Evolutionary conservation across 257 asterid species (phyloP).

Genomic region (Solanum medicagineum): DNA sequence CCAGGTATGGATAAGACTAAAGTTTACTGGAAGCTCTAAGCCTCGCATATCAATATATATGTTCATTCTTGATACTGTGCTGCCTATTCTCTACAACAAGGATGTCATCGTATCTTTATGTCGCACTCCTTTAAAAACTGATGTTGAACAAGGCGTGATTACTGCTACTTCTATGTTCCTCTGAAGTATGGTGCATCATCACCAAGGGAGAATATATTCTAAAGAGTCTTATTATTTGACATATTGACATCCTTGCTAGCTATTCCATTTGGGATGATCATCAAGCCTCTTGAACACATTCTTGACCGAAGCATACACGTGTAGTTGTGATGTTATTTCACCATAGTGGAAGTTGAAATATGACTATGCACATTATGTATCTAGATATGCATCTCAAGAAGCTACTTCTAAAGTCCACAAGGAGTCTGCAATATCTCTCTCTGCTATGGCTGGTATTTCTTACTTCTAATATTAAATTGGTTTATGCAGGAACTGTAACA

Average conservation of each 20-base stretch:
- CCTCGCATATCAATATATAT: neutral
- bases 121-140: neutral
- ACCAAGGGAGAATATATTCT: neutral
- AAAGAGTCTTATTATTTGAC: neutral
- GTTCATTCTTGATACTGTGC: neutral
- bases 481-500: constrained; percentile 20
- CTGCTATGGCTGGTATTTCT: neutral
- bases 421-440: neutral
- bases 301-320: neutral
- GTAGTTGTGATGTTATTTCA: neutral
- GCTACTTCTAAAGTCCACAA: neutral
- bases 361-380: neutral
- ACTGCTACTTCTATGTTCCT: neutral
- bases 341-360: neutral
- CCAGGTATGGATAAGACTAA: constrained; percentile 18
- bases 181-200: neutral
- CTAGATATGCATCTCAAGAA: neutral
- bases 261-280: neutral
- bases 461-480: neutral
- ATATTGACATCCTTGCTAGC: neutral
- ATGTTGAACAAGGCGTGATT: neutral
- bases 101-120: neutral
- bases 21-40: neutral
- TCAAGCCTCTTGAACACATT: neutral
- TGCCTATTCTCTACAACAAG: neutral